A percentile compares a stretch with the other conserved stretches of the same genome.
Evolutionary conservation across 495 filamentous ascomycete species (phyloP).

Genomic region (Hypoxylon fuscum): DNA sequence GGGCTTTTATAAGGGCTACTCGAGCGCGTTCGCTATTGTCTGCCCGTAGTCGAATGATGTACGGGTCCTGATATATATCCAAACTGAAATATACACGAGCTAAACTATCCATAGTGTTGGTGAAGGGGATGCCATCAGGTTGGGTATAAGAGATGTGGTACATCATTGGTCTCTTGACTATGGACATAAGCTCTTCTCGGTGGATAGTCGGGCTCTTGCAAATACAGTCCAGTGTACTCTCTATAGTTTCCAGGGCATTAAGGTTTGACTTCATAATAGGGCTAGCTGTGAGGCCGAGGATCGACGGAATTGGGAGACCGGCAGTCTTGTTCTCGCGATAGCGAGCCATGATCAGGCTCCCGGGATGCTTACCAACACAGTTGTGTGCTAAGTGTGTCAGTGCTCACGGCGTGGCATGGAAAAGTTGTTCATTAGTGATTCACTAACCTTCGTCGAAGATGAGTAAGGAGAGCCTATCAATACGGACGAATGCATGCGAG

Average conservation of each 20-base stretch:
- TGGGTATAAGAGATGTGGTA: constrained; percentile 58
- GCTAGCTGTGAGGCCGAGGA: constrained; percentile 88
- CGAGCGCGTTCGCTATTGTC: constrained; percentile 48
- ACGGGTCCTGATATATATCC: constrained; percentile 76
- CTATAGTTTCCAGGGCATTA: constrained; percentile 65
- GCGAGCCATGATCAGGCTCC: constrained; percentile 82
- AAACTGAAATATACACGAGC: constrained; percentile 51
- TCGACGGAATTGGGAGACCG: constrained; percentile 65
- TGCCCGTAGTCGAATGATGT: constrained; percentile 61
- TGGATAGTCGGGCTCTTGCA: constrained; percentile 76
- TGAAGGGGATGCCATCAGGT: constrained; percentile 17
- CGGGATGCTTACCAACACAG: constrained; percentile 69
- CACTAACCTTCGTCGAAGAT: constrained; percentile 88
- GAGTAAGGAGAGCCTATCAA: constrained; percentile 72
- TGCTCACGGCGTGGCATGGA: background rate
- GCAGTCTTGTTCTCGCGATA: constrained; percentile 62
- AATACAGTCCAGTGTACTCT: constrained; percentile 77
- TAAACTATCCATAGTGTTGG: constrained; percentile 48
- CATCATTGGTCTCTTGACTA: constrained; percentile 73
- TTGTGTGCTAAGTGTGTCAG: constrained; percentile 68
- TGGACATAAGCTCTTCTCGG: constrained; percentile 71
- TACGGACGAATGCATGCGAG: constrained; percentile 78
- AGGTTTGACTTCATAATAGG: constrained; percentile 71
- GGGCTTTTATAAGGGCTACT: constrained; percentile 54
- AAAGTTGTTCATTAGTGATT: constrained; percentile 13